Base-by-base conservation (phyloP, 164 flowering plant species). In the Paratinospora sagittata region DNA sequence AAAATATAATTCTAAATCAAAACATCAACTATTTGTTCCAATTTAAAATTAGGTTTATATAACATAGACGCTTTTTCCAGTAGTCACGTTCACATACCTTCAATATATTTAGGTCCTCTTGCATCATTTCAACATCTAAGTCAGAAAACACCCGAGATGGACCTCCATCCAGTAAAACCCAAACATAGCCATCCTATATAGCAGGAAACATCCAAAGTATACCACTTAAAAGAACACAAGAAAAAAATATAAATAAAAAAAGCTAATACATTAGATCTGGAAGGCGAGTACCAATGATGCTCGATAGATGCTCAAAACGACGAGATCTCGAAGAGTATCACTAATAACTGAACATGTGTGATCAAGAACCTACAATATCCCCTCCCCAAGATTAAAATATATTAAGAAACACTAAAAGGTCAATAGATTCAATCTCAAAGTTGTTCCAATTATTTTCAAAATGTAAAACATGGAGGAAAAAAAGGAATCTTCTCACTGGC, bases 81-180 rank as follows among this genome's bases (percentile, higher is more conserved):
- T 19, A 52, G 23, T 16, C 7, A 43, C 21, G 47, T 17, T 63
- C 12, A 23, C 52, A 72, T 70, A 90, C 96, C 91, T 87, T 89
- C 70, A 93, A 77, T 58, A 80, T 78, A 23, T 74, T 76, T 58
- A 93, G 86, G 78, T 93, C 98, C 64, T 93, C 95, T 75, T 83
- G 85, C 82, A 93, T 78, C 81, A 88, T 36, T 24, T 34, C 34
- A 61, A 87, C 58, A 81, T 93, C 98, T 41, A 84, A 62, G 66
- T 81, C 82, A 70, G 87, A 83, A 84, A 88, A 90, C 55, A 85
- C 94, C 70, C 96, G 87, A 49, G 88, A 85, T 77, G 98, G 98
- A 55, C 98, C 96, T 74, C 98, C 98, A 81, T 90, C 90, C 65
- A 93, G 84, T 75, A 90, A 71, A 41, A 93, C 83, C 90, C 89